A percentile compares a stretch with the other conserved stretches of the same genome.
These are phyloP conservation scores for Dryadomyces quercus-mongolicae DNA, from an alignment of 2,329 filamentous ascomycete species.

Conservation along the genomic window DNA sequence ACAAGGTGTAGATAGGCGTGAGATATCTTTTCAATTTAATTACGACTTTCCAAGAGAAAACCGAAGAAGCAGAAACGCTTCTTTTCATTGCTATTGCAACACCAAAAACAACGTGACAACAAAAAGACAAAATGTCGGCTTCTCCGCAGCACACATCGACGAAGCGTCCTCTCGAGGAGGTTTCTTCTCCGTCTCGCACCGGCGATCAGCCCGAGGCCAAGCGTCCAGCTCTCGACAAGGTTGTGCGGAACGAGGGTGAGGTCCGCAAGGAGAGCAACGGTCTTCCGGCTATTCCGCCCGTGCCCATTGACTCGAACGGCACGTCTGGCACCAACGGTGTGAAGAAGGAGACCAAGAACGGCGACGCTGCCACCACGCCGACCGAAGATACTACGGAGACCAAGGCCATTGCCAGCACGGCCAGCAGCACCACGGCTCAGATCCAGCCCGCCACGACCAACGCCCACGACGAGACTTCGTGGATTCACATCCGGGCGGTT, in stretches of 20 bases:
- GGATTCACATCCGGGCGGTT: slow-evolving; percentile 94
- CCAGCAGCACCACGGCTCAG: slow-evolving; percentile 26
- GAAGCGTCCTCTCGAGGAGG: slow-evolving; percentile 94
- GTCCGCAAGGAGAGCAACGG: slow-evolving; percentile 29
- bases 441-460: slow-evolving; percentile 34
- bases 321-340: slow-evolving; percentile 36
- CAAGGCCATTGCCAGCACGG: slow-evolving; percentile 32
- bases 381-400: slow-evolving; percentile 40
- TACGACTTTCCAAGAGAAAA: slow-evolving; percentile 1
- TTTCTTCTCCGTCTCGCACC: slow-evolving; percentile 83
- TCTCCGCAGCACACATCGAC: slow-evolving; percentile 54
- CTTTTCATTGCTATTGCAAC: too few species aligned
- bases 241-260: slow-evolving; percentile 56
- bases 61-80: slow-evolving; percentile 31
- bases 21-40: slow-evolving; percentile 29
- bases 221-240: slow-evolving; percentile 88
- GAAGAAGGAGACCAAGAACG: slow-evolving; percentile 40
- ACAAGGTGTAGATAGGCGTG: slow-evolving; percentile 65
- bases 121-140: slow-evolving; percentile 62
- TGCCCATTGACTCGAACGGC: slow-evolving; percentile 33
- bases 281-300: slow-evolving; percentile 14
- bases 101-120: slow-evolving; percentile 5
- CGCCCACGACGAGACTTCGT: slow-evolving; percentile 78
- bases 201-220: slow-evolving; percentile 95
- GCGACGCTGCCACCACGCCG: slow-evolving; percentile 57